Percentiles rank a stretch among this genome's conserved stretches.
phyloP scores from a whole-genome alignment of 495 filamentous ascomycete species.

The Xylaria curta region DNA sequence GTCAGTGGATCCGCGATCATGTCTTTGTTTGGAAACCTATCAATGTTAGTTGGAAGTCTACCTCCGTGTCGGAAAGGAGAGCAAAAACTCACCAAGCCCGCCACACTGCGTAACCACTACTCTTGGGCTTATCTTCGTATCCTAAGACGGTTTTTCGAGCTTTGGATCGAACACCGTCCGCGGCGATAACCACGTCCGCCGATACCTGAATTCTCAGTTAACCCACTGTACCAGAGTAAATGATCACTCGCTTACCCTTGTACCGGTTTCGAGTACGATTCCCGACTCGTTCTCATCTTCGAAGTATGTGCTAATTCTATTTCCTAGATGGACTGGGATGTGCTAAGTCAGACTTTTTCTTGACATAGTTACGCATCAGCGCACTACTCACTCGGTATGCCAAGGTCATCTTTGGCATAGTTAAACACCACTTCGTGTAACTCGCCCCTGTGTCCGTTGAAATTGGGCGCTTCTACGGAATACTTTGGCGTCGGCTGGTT shows the following conservation, averaged over 20 bases:
- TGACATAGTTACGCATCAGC: not conserved
- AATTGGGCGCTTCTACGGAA: slow-evolving; percentile 58
- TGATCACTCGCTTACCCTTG: slow-evolving; percentile 38
- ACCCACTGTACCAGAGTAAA: not conserved
- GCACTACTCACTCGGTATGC: slow-evolving; percentile 49
- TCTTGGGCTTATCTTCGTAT: slow-evolving; percentile 65
- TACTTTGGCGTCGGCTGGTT: slow-evolving; percentile 56
- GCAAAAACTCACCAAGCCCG: slow-evolving; percentile 57
- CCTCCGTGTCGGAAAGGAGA: not conserved
- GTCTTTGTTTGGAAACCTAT: slow-evolving; percentile 62
- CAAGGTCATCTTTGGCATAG: slow-evolving; percentile 60
- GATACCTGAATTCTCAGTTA: slow-evolving; percentile 36
- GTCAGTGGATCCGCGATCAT: slow-evolving; percentile 66
- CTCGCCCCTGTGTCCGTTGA: slow-evolving; percentile 66
- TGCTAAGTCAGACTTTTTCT: not conserved
- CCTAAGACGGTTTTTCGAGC: slow-evolving; percentile 64
- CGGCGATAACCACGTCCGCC: slow-evolving; percentile 63
- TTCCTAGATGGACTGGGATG: slow-evolving; percentile 52
- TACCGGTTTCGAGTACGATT: slow-evolving; percentile 59
- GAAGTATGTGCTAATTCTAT: slow-evolving; percentile 61
- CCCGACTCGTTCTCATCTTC: slow-evolving; percentile 60
- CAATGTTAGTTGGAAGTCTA: not conserved
- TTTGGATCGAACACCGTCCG: slow-evolving; percentile 66
- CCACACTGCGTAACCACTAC: slow-evolving; percentile 65
- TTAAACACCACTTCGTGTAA: slow-evolving; percentile 65